Evolutionary conservation across 225 moss, liverwort and hornwort genomes (phyloP).

Genomic region (Pseudoscleropodium purum): DNA sequence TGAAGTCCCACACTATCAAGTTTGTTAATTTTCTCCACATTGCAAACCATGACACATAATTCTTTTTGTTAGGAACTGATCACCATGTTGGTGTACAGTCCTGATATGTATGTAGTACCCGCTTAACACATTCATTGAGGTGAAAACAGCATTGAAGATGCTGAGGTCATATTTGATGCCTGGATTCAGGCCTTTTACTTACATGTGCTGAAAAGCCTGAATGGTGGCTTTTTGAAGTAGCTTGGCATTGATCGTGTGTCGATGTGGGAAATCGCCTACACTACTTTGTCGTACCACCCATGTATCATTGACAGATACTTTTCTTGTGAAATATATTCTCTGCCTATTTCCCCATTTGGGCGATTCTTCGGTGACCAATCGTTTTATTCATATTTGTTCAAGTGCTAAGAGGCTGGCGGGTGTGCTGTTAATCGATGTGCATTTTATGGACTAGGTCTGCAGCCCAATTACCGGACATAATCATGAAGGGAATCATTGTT

Average conservation of each 20-base stretch:
- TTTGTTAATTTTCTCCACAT: neutral
- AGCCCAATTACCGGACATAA: too few species aligned
- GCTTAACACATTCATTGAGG: constrained; percentile 36
- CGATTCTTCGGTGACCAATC: too few species aligned
- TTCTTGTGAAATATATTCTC: constrained; percentile 25
- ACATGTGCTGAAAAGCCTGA: constrained; percentile 16
- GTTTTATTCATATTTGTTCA: neutral
- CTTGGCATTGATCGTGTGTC: constrained; percentile 2
- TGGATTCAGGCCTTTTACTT: constrained; percentile 20
- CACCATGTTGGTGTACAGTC: constrained; percentile 14
- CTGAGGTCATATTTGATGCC: constrained; percentile 23
- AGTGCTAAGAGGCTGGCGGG: neutral
- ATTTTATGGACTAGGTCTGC: neutral
- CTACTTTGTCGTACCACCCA: neutral
- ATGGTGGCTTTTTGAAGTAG: constrained; percentile 11
- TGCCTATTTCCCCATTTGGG: neutral
- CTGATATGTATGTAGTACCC: constrained; percentile 41
- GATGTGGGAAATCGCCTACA: constrained; percentile 11
- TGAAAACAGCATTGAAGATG: constrained; percentile 23
- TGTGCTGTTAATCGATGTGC: neutral
- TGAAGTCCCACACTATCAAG: neutral
- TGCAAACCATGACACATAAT: constrained; percentile 11
- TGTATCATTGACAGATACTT: constrained; percentile 5
- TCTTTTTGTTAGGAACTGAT: constrained; percentile 29
- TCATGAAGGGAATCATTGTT: too few species aligned